Percentiles rank a stretch among this genome's conserved stretches.
These are phyloP conservation scores for Fusarium mangiferae DNA, from an alignment of 2,329 filamentous ascomycete species.

Conservation along the genomic window DNA sequence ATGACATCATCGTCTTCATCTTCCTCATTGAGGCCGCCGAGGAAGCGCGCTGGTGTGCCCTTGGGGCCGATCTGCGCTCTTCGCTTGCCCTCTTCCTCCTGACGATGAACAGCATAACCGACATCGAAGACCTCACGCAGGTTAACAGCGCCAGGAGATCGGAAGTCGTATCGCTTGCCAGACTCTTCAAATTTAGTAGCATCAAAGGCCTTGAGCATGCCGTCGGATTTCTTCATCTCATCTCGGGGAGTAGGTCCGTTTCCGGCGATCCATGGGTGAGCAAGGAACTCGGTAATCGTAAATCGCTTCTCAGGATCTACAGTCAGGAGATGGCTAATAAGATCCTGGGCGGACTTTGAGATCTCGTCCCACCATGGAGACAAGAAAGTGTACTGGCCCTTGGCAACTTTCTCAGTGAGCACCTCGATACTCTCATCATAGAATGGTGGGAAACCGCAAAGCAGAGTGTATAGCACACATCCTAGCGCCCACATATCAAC, in stretches of 20 bases:
- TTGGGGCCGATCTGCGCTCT: conserved; percentile 83
- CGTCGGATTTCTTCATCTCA: conserved; percentile 65
- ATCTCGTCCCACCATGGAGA: conserved; percentile 99
- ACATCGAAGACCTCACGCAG: conserved; percentile 98
- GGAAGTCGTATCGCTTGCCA: conserved; percentile 86
- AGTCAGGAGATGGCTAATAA: conserved; percentile 91
- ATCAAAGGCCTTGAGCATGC: conserved; percentile 65
- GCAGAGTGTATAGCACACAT: conserved; percentile 94
- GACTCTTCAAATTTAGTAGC: conserved; percentile 62
- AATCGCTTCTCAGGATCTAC: conserved; percentile 96
- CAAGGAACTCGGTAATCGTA: conserved; percentile 90
- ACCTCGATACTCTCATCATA: conserved; percentile 98
- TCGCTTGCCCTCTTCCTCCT: conserved; percentile 95
- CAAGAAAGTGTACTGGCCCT: conserved; percentile 95
- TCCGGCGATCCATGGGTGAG: conserved; percentile 91
- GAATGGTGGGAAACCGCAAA: conserved; percentile 98
- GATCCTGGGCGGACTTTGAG: conserved; percentile 90
- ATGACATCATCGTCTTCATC: conserved; percentile 61
- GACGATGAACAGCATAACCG: conserved; percentile 94
- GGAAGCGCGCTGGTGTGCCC: conserved; percentile 67
- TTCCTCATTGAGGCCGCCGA: conserved; percentile 76
- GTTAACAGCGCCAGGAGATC: conserved; percentile 94
- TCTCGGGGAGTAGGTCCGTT: conserved; percentile 67
- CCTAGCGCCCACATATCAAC: conserved; percentile 99
- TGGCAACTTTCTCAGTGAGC: conserved; percentile 95